These are phyloP conservation scores for Dujonia santamariae DNA, from an alignment of 1,139 yeast genomes.

Conservation along the genomic window DNA sequence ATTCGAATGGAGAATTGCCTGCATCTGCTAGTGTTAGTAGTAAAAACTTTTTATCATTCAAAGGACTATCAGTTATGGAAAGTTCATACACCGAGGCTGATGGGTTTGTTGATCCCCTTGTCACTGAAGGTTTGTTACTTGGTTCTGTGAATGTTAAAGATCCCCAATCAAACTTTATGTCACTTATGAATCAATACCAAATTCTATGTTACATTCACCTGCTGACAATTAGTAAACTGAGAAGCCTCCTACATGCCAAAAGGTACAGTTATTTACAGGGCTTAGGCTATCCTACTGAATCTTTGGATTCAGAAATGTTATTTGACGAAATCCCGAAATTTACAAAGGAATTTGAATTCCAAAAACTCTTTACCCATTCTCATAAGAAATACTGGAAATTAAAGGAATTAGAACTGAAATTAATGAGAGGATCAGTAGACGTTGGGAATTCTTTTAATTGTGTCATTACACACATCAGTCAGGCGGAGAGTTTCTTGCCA, in stretches of 20 bases:
- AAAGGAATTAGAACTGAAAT: conserved; percentile 1
- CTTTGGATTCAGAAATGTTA: conserved; percentile 11
- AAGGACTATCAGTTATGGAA: conserved; percentile 10
- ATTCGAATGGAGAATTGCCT: conserved; percentile 33
- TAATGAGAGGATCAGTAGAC: too few relatives aligned
- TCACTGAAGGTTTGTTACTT: conserved; percentile 23
- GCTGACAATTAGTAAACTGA: background rate
- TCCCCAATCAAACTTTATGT: conserved; percentile 22
- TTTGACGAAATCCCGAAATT: conserved; percentile 6
- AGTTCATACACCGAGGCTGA: conserved; percentile 20
- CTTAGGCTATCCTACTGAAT: conserved; percentile 32
- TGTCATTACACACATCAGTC: conserved; percentile 24
- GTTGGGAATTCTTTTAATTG: conserved; percentile 15
- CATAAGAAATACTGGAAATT: conserved; percentile 3
- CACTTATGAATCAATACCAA: conserved; percentile 39
- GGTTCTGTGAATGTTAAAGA: conserved; percentile 28
- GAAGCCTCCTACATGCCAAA: too few relatives aligned
- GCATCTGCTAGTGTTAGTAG: conserved; percentile 32
- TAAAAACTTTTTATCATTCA: conserved; percentile 24
- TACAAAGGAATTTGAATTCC: background rate
- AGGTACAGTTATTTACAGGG: conserved; percentile 25
- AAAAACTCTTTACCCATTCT: background rate
- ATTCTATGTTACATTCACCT: conserved; percentile 25
- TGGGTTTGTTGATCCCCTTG: conserved; percentile 18
- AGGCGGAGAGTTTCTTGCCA: too few relatives aligned